Conservation (phyloP, 768 basidiomycete species). For the Udeniomyces megalosporus region DNA sequence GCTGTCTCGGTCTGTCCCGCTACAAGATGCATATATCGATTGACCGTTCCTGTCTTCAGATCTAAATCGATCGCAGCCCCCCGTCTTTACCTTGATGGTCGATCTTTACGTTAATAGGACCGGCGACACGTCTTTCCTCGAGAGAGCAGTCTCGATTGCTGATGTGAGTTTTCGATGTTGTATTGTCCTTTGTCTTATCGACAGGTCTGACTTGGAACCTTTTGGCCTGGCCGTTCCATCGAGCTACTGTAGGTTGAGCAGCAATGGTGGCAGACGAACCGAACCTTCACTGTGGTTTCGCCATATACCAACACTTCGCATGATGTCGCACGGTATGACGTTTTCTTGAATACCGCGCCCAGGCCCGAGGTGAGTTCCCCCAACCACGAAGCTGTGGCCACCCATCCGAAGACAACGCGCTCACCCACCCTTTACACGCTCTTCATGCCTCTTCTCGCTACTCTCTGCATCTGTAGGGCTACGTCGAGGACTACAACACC, state of each 20-base stretch:
- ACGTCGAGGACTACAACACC: slow-evolving; percentile 52
- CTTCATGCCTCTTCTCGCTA: no score
- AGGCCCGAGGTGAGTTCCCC: no score
- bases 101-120: slow-evolving; percentile 59
- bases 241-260: slow-evolving; percentile 46
- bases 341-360: slow-evolving; percentile 61
- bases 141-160: slow-evolving; percentile 65
- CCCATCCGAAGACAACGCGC: no score
- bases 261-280: slow-evolving; percentile 63
- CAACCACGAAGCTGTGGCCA: no score
- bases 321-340: slow-evolving; percentile 54
- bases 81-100: slow-evolving; percentile 85
- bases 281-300: slow-evolving; percentile 49
- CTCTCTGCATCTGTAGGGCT: no score
- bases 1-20: not conserved
- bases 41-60: not conserved
- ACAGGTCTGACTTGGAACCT: not conserved
- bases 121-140: slow-evolving; percentile 57
- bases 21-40: slow-evolving; percentile 25
- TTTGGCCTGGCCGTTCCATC: not conserved
- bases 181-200: not conserved
- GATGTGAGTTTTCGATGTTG: slow-evolving; percentile 37
- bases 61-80: slow-evolving; percentile 81
- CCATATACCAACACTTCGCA: slow-evolving; percentile 50
- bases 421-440: no score